These are phyloP conservation scores for Vitis hybrid DNA, from an alignment of 177 flowering plant genomes.

Conservation along the genomic window DNA sequence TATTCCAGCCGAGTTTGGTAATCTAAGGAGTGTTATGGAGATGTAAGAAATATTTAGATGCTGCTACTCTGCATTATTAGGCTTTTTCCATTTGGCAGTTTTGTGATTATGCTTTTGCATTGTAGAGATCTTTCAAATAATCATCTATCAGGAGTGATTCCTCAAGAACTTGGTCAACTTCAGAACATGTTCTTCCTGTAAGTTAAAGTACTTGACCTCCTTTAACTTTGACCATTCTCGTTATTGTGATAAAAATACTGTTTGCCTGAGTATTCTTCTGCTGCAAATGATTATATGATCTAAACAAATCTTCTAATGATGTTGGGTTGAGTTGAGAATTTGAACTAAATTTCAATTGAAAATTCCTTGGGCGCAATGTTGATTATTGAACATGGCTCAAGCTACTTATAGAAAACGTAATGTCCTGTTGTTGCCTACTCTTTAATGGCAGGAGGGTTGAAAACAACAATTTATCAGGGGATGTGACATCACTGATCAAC, in stretches of 20 bases:
- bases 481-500: constrained; percentile 51
- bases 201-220: constrained; percentile 27
- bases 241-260: not conserved
- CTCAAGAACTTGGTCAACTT: constrained; percentile 84
- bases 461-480: constrained; percentile 79
- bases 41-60: constrained; percentile 49
- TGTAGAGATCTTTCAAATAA: constrained; percentile 83
- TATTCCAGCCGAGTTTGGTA: constrained; percentile 88
- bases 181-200: constrained; percentile 75
- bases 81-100: not conserved
- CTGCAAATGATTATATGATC: no score
- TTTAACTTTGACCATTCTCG: not conserved
- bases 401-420: no score
- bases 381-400: no score
- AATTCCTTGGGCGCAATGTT: not conserved
- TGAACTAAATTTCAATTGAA: not conserved
- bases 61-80: not conserved
- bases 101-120: constrained; percentile 7
- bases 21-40: constrained; percentile 83
- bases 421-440: no score
- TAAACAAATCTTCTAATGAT: not conserved
- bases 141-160: constrained; percentile 69
- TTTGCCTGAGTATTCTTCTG: not conserved
- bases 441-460: constrained; percentile 59
- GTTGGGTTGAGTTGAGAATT: not conserved